A percentile compares a stretch with the other conserved stretches of the same genome.
Evolutionary conservation across 805 yeast species (phyloP).

Genomic region (Candida xyloterini): DNA sequence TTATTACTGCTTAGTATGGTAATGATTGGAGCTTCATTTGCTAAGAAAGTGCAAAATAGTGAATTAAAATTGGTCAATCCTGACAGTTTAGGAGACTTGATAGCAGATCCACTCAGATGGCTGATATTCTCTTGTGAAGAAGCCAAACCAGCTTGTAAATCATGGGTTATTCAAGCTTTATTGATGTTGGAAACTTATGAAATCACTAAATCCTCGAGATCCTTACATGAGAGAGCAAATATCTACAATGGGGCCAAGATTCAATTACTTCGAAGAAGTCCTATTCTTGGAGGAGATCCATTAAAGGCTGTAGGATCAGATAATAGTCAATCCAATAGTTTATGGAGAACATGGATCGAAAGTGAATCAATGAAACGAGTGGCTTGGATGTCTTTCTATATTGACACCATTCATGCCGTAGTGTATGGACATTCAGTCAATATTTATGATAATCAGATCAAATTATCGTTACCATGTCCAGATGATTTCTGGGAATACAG

Average conservation of each 20-base stretch:
- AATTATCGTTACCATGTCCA: constrained; percentile 54
- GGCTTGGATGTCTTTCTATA: constrained; percentile 70
- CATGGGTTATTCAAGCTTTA: constrained; percentile 50
- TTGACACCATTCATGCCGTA: constrained; percentile 70
- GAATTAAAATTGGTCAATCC: constrained; percentile 12
- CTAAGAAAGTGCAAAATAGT: constrained; percentile 5
- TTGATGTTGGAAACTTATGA: constrained; percentile 47
- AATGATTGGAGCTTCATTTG: constrained; percentile 46
- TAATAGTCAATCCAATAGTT: constrained; percentile 18
- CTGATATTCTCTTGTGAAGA: constrained; percentile 43
- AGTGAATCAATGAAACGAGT: constrained; percentile 70
- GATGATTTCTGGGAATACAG: constrained; percentile 48
- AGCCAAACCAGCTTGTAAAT: constrained; percentile 43
- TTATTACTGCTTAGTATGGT: constrained; percentile 54
- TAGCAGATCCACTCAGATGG: constrained; percentile 45
- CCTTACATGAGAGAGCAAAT: constrained; percentile 49
- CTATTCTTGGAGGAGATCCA: constrained; percentile 43
- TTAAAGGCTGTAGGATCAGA: constrained; percentile 31
- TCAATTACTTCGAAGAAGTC: constrained; percentile 47
- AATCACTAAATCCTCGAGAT: constrained; percentile 41
- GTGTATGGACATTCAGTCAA: constrained; percentile 66
- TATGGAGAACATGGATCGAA: constrained; percentile 65
- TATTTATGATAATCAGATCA: constrained; percentile 50
- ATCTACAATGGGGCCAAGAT: constrained; percentile 51
- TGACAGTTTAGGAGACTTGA: constrained; percentile 32